Conservation (phyloP, 75 land plant species). For the Ceratopteris richardii region DNA sequence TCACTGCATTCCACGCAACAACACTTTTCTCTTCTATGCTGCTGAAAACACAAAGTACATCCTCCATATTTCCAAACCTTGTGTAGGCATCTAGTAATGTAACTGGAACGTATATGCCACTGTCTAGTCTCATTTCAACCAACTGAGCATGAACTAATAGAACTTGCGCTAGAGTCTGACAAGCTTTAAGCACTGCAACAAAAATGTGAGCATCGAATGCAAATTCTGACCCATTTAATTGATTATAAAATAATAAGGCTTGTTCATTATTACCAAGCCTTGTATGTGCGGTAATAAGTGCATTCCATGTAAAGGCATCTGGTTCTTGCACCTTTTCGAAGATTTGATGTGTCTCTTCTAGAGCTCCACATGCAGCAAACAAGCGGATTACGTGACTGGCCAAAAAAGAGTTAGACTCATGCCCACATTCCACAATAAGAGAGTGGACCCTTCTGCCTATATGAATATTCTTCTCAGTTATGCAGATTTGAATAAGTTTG, state of each 20-base stretch:
- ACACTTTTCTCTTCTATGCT: conserved; percentile 34
- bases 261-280: conserved; percentile 30
- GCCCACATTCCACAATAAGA: conserved; percentile 31
- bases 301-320: conserved; percentile 50
- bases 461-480: conserved; percentile 13
- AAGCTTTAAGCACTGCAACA: conserved; percentile 51
- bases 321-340: conserved; percentile 37
- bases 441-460: conserved; percentile 27
- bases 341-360: conserved; percentile 43
- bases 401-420: conserved; percentile 45
- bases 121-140: not conserved
- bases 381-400: conserved; percentile 43
- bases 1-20: conserved; percentile 60
- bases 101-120: conserved; percentile 5
- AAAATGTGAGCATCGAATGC: conserved; percentile 37
- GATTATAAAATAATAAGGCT: conserved; percentile 28
- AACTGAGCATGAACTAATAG: conserved; percentile 1
- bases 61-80: conserved; percentile 24
- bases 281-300: conserved; percentile 36
- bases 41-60: conserved; percentile 33
- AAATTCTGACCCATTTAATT: conserved; percentile 18
- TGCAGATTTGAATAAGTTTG: conserved; percentile 11
- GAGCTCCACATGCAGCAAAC: conserved; percentile 27
- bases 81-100: conserved; percentile 47
- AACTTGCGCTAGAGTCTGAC: conserved; percentile 11